Conservation (phyloP, 2,329 filamentous ascomycete genomes). For the Colletotrichum paranaense region DNA sequence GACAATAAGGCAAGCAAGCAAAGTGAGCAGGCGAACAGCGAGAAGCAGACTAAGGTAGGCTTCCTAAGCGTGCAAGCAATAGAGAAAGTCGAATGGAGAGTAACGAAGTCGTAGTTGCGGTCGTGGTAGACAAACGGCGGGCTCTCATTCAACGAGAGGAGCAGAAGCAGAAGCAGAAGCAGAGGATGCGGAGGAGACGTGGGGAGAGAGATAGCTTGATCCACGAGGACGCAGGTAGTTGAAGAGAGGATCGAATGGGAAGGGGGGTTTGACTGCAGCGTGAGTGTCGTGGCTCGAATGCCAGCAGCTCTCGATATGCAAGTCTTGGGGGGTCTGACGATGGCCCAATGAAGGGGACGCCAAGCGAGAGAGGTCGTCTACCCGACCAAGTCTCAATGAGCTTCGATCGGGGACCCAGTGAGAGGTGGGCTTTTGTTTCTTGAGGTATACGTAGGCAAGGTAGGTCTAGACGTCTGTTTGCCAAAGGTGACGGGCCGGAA, state of each 20-base stretch:
- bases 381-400: conserved; percentile 34
- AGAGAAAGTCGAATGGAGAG: conserved; percentile 11
- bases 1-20: conserved; percentile 28
- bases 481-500: background rate
- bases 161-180: conserved; percentile 10
- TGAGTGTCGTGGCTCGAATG: conserved; percentile 55
- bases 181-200: conserved; percentile 27
- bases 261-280: conserved; percentile 44
- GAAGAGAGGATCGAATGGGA: conserved; percentile 34
- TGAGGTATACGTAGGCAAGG: no score
- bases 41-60: background rate
- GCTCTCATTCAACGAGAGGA: conserved; percentile 18
- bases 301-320: conserved; percentile 44
- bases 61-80: conserved; percentile 2
- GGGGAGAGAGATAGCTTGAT: conserved; percentile 34
- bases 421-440: background rate
- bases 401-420: background rate
- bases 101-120: conserved; percentile 12
- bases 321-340: conserved; percentile 24
- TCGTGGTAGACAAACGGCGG: conserved; percentile 3
- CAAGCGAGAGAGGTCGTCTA: conserved; percentile 22
- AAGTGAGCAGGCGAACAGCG: conserved; percentile 5
- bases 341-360: conserved; percentile 35
- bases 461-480: background rate
- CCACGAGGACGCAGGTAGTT: conserved; percentile 30